A percentile compares a stretch with the other conserved stretches of the same genome.
Evolutionary conservation across 768 basidiomycete species (phyloP).

Genomic region (Podaxis sp.): DNA sequence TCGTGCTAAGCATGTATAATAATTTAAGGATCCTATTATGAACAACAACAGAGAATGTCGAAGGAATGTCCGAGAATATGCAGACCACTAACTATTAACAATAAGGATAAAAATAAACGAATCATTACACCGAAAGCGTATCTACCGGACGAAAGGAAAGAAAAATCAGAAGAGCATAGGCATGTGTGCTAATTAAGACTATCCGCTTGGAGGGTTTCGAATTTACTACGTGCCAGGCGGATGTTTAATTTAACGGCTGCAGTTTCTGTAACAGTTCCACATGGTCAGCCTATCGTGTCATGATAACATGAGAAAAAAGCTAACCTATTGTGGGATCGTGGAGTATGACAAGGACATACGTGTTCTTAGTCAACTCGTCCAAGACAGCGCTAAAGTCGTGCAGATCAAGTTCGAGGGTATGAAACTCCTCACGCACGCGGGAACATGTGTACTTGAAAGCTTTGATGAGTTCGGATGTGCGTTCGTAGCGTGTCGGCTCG

Average conservation of each 20-base stretch:
- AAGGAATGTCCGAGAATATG: background rate
- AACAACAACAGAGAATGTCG: background rate
- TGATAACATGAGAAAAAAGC: slow-evolving; percentile 20
- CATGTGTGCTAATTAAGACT: slow-evolving; percentile 33
- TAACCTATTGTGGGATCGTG: slow-evolving; percentile 87
- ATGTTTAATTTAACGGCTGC: slow-evolving; percentile 89
- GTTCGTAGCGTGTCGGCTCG: slow-evolving; percentile 75
- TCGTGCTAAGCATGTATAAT: slow-evolving; percentile 7
- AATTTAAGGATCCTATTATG: slow-evolving; percentile 16
- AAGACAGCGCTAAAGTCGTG: slow-evolving; percentile 86
- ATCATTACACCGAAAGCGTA: background rate
- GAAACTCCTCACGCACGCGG: slow-evolving; percentile 81
- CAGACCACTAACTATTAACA: slow-evolving; percentile 12
- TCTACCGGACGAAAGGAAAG: background rate
- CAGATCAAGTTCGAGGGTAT: slow-evolving; percentile 83
- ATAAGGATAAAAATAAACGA: slow-evolving; percentile 14
- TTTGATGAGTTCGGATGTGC: slow-evolving; percentile 92
- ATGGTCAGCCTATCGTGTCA: slow-evolving; percentile 2
- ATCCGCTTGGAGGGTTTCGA: slow-evolving; percentile 86
- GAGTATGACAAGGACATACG: slow-evolving; percentile 87
- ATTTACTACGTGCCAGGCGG: slow-evolving; percentile 80
- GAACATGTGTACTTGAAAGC: slow-evolving; percentile 92
- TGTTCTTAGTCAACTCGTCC: slow-evolving; percentile 91
- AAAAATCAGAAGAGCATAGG: background rate
- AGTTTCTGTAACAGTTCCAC: slow-evolving; percentile 57